Evolutionary conservation across 2,329 filamentous ascomycete species (phyloP).

Genomic region (Clonostachys byssicola): DNA sequence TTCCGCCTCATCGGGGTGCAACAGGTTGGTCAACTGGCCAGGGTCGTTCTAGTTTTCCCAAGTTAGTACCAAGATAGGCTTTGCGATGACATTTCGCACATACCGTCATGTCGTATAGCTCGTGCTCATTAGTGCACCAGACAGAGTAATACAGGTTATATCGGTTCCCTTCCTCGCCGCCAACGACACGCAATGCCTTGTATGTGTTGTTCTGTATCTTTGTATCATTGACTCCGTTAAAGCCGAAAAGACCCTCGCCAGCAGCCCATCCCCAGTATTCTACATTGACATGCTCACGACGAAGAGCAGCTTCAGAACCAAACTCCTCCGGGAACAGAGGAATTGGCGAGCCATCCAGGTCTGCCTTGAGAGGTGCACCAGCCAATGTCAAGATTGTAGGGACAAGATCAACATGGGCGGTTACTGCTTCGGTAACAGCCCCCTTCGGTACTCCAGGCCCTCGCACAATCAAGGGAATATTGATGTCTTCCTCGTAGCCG

Average conservation of each 20-base stretch:
- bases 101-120: slow-evolving; percentile 54
- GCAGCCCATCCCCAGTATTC: slow-evolving; percentile 43
- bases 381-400: slow-evolving; percentile 44
- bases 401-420: slow-evolving; percentile 48
- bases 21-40: background rate
- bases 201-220: slow-evolving; percentile 40
- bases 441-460: slow-evolving; percentile 39
- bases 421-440: slow-evolving; percentile 29
- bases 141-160: slow-evolving; percentile 61
- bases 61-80: too few species aligned
- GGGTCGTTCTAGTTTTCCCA: background rate
- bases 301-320: slow-evolving; percentile 6
- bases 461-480: slow-evolving; percentile 43
- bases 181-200: slow-evolving; percentile 42
- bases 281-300: slow-evolving; percentile 42
- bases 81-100: background rate
- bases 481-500: slow-evolving; percentile 45
- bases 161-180: slow-evolving; percentile 9
- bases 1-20: background rate
- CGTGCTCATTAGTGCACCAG: slow-evolving; percentile 63
- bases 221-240: background rate
- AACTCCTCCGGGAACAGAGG: slow-evolving; percentile 15
- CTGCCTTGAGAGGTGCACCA: slow-evolving; percentile 11
- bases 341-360: slow-evolving; percentile 18
- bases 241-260: slow-evolving; percentile 14